These are phyloP conservation scores for Sonneratia caseolaris DNA, from an alignment of 345 rosid genomes.

Conservation along the genomic window DNA sequence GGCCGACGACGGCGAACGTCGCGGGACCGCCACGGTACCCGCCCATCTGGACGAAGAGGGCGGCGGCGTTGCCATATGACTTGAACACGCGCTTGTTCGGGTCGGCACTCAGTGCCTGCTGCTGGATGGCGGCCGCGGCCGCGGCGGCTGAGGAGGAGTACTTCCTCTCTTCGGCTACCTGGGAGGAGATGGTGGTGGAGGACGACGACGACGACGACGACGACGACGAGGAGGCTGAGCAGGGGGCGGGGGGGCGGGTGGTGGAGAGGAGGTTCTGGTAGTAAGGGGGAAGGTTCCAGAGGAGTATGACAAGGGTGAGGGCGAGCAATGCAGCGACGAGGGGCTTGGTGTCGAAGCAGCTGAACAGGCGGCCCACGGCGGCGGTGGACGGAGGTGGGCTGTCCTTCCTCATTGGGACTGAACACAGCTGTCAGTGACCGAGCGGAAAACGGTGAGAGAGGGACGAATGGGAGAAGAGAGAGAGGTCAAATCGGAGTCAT, in stretches of 20 bases:
- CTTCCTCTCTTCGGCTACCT: too few relatives aligned
- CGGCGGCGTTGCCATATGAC: conserved; percentile 68
- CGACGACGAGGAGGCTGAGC: too few relatives aligned
- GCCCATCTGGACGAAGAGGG: conserved; percentile 75
- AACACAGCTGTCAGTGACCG: conserved; percentile 14
- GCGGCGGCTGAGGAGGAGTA: too few relatives aligned
- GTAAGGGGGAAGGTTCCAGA: conserved; percentile 77
- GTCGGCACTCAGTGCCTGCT: conserved; percentile 14
- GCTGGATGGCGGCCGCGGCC: neutral
- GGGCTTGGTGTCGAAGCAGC: conserved; percentile 55
- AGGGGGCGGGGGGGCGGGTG: conserved; percentile 21
- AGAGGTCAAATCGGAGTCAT: conserved; percentile 13
- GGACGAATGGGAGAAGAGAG: neutral
- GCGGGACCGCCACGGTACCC: conserved; percentile 69
- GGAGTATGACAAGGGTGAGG: conserved; percentile 54
- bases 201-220: too few relatives aligned
- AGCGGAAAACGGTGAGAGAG: conserved; percentile 2
- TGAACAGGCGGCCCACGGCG: conserved; percentile 27
- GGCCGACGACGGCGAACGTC: conserved; percentile 69
- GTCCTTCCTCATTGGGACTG: conserved; percentile 5
- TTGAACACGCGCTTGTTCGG: conserved; percentile 60
- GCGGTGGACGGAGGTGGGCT: conserved; percentile 1
- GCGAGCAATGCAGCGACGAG: conserved; percentile 53
- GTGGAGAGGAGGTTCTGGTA: conserved; percentile 56
- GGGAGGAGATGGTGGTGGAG: too few relatives aligned